Base-by-base conservation (phyloP, 306 rosid species). In the Lithocarpus polystachyus region DNA sequence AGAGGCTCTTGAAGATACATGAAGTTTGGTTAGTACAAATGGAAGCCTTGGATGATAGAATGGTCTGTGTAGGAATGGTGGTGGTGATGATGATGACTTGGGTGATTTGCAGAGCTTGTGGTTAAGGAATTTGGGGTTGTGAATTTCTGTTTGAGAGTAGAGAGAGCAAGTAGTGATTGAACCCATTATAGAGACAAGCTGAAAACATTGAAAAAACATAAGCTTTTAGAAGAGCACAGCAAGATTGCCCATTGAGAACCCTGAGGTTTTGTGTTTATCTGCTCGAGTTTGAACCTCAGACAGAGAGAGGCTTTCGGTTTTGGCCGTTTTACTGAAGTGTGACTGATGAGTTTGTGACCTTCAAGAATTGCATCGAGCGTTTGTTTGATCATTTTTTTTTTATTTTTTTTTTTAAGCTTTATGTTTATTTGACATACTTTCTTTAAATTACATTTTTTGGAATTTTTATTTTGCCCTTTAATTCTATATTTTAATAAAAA, bases 101-200 rank as follows among this genome's bases (percentile, higher is more conserved):
- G 72, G 57, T 51, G 24, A 55, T 45, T 28, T 20, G 17, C 14
- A 26, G 43, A 60, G 59, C 23, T 71, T 60, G 29, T 6, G 68
- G 52, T 12, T 22, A 26, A 20, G 53, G 67, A 69, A 11, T 9
- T 37, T 69, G 76, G 79, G 17, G 5, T 12, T 45, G 71, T n/a
- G 24, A 12, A 74, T 45, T 15, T 26, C 31, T 26, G 78, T 22
- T 14, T 20, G 77, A 45, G 76, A 40, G 33, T 29, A 74, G 5
- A 84, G 75, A 71, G 81, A 75, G 65, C 37, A 33, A 15, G 81
- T 22, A 56, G 12, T 6, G 64, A 81, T 62, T 15, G 65, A 80
- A 65, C 68, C 77, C 87, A 84, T 83, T 68, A 10, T 72, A 29
- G 75, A 19, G 72, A 4, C 24, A 22, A 64, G 5, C 53, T 11